A percentile compares a stretch with the other conserved stretches of the same genome.
These are phyloP conservation scores for Chrysoporthe puriensis DNA, from an alignment of 2,329 filamentous ascomycete species.

Conservation along the genomic window DNA sequence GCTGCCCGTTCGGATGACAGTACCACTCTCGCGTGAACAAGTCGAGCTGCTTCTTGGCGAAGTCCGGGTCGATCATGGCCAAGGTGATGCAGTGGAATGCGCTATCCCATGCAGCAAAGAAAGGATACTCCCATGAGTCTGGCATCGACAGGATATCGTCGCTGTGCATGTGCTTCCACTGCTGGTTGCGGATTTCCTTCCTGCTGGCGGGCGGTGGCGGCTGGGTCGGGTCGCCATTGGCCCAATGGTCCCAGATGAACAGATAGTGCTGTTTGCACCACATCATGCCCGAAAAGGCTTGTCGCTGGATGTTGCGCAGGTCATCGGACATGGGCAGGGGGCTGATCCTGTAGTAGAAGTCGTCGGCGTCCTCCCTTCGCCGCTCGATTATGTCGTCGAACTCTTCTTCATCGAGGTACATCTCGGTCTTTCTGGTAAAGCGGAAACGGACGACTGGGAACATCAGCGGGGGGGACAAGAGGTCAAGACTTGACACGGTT, in stretches of 20 bases:
- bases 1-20: slow-evolving; percentile 95
- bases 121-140: slow-evolving; percentile 98
- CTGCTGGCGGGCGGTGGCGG: slow-evolving; percentile 81
- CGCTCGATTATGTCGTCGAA: slow-evolving; percentile 91
- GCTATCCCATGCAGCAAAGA: slow-evolving; percentile 96
- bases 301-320: slow-evolving; percentile 90
- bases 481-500: slow-evolving; percentile 52
- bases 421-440: slow-evolving; percentile 73
- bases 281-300: slow-evolving; percentile 95
- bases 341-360: slow-evolving; percentile 93
- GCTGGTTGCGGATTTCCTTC: slow-evolving; percentile 79
- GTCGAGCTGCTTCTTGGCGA: slow-evolving; percentile 97
- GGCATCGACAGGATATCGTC: slow-evolving; percentile 98
- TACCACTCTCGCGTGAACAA: slow-evolving; percentile 98
- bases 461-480: slow-evolving; percentile 11
- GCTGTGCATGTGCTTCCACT: slow-evolving; percentile 94
- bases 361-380: slow-evolving; percentile 86
- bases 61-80: slow-evolving; percentile 96
- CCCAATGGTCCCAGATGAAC: slow-evolving; percentile 98
- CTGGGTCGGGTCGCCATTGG: slow-evolving; percentile 87
- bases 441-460: slow-evolving; percentile 81
- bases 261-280: slow-evolving; percentile 98
- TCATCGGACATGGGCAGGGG: slow-evolving; percentile 93
- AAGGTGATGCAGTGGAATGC: slow-evolving; percentile 96
- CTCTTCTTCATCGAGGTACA: slow-evolving; percentile 86